Conservation (phyloP, 1,139 yeast species). For the Scheffersomyces cryptocercus region DNA sequence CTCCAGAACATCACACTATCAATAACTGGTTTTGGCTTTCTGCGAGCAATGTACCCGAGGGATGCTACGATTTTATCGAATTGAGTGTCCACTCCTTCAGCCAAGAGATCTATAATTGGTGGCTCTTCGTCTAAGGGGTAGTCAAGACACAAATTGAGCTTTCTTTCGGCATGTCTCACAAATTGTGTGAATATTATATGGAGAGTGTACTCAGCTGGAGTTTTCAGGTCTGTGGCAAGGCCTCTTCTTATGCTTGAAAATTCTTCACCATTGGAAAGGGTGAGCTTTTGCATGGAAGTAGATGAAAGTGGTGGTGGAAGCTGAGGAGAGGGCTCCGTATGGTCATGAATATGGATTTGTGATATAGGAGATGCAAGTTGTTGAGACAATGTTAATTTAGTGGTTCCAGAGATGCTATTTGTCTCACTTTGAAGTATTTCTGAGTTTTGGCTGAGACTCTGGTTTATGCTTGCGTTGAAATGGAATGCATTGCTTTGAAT, state of each 20-base stretch:
- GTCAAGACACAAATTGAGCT: conserved; percentile 72
- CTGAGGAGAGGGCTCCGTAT: conserved; percentile 34
- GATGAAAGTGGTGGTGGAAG: conserved; percentile 28
- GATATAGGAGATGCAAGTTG: conserved; percentile 26
- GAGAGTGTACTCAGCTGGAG: conserved; percentile 90
- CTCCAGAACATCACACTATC: conserved; percentile 99
- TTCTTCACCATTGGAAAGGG: conserved; percentile 35
- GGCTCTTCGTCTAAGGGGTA: conserved; percentile 74
- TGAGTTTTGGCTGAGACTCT: too few relatives aligned
- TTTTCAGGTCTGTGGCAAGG: conserved; percentile 66
- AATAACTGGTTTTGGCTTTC: conserved; percentile 92
- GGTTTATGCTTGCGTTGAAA: too few relatives aligned
- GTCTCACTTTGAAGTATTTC: too few relatives aligned
- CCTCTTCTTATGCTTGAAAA: conserved; percentile 39
- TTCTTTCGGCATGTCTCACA: conserved; percentile 89
- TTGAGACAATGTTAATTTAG: conserved; percentile 7
- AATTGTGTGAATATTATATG: conserved; percentile 95
- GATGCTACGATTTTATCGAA: conserved; percentile 86
- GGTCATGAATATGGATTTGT: conserved; percentile 14
- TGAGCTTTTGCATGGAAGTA: conserved; percentile 22
- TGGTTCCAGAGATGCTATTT: too few relatives aligned
- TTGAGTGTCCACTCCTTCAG: conserved; percentile 82
- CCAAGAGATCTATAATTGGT: conserved; percentile 75
- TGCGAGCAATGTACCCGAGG: conserved; percentile 84
- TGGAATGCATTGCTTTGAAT: conserved; percentile 1